These are phyloP conservation scores for Begonia masoniana DNA, from an alignment of 306 rosid genomes.

Conservation along the genomic window DNA sequence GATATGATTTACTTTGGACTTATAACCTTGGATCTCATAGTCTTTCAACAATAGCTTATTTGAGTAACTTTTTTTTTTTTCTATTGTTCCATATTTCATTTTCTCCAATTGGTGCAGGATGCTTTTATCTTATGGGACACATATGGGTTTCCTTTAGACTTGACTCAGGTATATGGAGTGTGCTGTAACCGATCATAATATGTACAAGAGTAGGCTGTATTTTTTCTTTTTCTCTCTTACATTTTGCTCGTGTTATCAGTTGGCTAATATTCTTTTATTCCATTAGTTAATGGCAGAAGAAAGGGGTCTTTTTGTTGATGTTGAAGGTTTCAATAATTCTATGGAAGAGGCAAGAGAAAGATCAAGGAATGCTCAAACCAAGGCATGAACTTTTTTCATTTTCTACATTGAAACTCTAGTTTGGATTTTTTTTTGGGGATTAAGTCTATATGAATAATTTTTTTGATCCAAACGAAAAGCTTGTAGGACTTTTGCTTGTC, in stretches of 20 bases:
- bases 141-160: constrained; percentile 86
- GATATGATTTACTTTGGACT: too few relatives aligned
- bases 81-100: constrained; percentile 2
- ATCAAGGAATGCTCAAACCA: constrained; percentile 85
- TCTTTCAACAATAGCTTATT: not conserved
- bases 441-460: too few relatives aligned
- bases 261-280: constrained; percentile 10
- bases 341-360: constrained; percentile 95
- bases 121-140: constrained; percentile 98
- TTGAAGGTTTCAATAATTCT: constrained; percentile 55
- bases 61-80: constrained; percentile 11
- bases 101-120: constrained; percentile 34
- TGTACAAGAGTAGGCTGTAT: too few relatives aligned
- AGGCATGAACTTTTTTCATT: constrained; percentile 27
- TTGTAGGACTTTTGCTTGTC: too few relatives aligned
- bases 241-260: not conserved
- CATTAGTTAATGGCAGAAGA: constrained; percentile 97
- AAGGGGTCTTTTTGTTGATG: constrained; percentile 66
- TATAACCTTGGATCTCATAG: not conserved
- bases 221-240: too few relatives aligned
- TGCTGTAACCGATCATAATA: not conserved
- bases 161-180: constrained; percentile 68
- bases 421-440: not conserved
- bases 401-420: constrained; percentile 2
- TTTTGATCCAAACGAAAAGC: too few relatives aligned